These are phyloP conservation scores for Lachnellula cervina DNA, from an alignment of 2,329 filamentous ascomycete species.

Conservation along the genomic window DNA sequence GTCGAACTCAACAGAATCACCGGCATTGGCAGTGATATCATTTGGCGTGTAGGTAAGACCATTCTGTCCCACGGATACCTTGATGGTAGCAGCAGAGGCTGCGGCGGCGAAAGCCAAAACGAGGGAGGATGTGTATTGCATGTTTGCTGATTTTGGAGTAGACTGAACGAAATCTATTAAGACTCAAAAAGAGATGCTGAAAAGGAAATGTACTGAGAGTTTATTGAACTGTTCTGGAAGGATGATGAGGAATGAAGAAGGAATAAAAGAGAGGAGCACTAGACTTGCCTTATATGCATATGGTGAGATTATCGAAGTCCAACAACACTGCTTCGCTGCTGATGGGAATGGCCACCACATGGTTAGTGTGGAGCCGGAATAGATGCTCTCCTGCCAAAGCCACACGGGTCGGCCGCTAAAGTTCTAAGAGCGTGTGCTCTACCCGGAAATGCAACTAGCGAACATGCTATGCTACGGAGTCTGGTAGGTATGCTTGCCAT, in stretches of 20 bases:
- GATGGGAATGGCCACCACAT: not conserved
- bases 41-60: slow-evolving; percentile 73
- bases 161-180: not conserved
- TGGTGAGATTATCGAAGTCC: not conserved
- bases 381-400: not conserved
- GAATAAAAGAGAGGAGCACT: not conserved
- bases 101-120: slow-evolving; percentile 12
- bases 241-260: not conserved
- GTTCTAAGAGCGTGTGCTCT: not conserved
- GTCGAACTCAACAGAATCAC: slow-evolving; percentile 32
- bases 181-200: not conserved
- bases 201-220: not conserved
- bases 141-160: slow-evolving; percentile 5
- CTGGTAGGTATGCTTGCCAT: not conserved
- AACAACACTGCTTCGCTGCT: not conserved
- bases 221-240: not conserved
- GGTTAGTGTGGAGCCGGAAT: slow-evolving; percentile 4
- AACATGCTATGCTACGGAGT: no score
- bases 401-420: not conserved
- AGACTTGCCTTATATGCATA: not conserved
- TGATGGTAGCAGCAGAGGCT: slow-evolving; percentile 28
- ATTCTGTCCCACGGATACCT: slow-evolving; percentile 75
- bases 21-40: slow-evolving; percentile 30
- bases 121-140: slow-evolving; percentile 18
- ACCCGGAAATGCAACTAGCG: no score